phyloP scores from a whole-genome alignment of 192 early-diverging fungal species.

The Rhizophagus clarus region DNA sequence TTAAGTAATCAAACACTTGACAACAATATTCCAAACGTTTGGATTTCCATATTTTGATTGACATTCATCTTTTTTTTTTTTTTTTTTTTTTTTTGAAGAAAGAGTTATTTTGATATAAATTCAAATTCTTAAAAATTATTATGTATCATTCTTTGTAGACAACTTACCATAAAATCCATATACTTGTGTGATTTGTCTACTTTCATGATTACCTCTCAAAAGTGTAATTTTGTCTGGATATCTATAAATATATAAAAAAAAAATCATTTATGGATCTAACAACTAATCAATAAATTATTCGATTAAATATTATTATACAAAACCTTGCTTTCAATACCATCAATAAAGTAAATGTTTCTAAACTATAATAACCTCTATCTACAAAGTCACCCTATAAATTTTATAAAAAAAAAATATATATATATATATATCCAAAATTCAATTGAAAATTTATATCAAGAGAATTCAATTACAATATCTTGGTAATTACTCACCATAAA shows the following conservation, averaged over 20 bases:
- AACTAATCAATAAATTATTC: not conserved
- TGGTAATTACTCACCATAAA: conserved; percentile 76
- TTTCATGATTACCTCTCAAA: conserved; percentile 96
- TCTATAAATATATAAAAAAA: conserved; percentile 43
- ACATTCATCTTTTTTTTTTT: conserved; percentile 83
- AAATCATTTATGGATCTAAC: not conserved
- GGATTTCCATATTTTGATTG: conserved; percentile 93
- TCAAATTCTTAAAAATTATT: not conserved
- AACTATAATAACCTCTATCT: conserved; percentile 95
- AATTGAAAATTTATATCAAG: not conserved
- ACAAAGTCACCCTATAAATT: conserved; percentile 91
- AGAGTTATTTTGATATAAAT: not conserved
- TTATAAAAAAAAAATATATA: not conserved
- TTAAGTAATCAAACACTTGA: conserved; percentile 90
- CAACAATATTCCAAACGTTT: conserved; percentile 96
- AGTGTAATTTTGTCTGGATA: conserved; percentile 97
- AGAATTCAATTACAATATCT: not conserved
- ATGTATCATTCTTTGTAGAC: not conserved
- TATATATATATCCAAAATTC: too few species aligned
- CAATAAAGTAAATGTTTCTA: conserved; percentile 94
- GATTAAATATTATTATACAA: conserved; percentile 23
- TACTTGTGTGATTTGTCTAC: conserved; percentile 95
- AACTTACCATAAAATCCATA: conserved; percentile 89
- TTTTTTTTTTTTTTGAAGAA: not conserved
- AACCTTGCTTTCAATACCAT: conserved; percentile 93